These are phyloP conservation scores for Alternaria burnsii DNA, from an alignment of 2,329 filamentous ascomycete species.

Conservation along the genomic window DNA sequence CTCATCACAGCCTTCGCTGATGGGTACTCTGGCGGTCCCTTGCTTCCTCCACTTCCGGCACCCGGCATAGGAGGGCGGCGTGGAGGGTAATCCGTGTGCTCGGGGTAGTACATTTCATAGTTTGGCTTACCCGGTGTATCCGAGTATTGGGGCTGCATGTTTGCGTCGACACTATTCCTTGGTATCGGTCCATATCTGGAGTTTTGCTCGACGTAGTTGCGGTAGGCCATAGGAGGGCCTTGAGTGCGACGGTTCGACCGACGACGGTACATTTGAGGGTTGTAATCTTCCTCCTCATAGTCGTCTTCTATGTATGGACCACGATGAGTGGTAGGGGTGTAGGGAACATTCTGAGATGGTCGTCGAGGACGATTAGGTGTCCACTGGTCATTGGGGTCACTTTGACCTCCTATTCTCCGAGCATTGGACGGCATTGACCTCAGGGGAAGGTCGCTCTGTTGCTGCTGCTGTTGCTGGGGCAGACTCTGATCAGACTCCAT, in stretches of 20 bases:
- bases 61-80: constrained; percentile 20
- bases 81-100: constrained; percentile 28
- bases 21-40: constrained; percentile 31
- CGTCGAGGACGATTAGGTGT: constrained; percentile 15
- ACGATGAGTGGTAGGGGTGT: constrained; percentile 15
- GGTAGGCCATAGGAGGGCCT: constrained; percentile 38
- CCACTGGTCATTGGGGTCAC: constrained; percentile 19
- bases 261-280: constrained; percentile 33
- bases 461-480: constrained; percentile 5
- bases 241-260: constrained; percentile 31
- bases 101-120: constrained; percentile 35
- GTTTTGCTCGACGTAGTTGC: constrained; percentile 23
- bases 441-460: constrained; percentile 18
- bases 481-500: constrained; percentile 22
- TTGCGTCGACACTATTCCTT: constrained; percentile 26
- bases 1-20: constrained; percentile 50
- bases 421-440: constrained; percentile 14
- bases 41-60: constrained; percentile 12
- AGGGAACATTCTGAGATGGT: constrained; percentile 18
- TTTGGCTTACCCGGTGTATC: constrained; percentile 31
- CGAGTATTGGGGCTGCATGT: constrained; percentile 25
- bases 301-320: constrained; percentile 40
- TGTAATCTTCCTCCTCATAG: constrained; percentile 39
- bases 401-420: constrained; percentile 21
- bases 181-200: constrained; percentile 26